Percentiles rank a stretch among this genome's conserved stretches.
Evolutionary conservation across 768 basidiomycete species (phyloP).

Genomic region (Suillus subaureus): DNA sequence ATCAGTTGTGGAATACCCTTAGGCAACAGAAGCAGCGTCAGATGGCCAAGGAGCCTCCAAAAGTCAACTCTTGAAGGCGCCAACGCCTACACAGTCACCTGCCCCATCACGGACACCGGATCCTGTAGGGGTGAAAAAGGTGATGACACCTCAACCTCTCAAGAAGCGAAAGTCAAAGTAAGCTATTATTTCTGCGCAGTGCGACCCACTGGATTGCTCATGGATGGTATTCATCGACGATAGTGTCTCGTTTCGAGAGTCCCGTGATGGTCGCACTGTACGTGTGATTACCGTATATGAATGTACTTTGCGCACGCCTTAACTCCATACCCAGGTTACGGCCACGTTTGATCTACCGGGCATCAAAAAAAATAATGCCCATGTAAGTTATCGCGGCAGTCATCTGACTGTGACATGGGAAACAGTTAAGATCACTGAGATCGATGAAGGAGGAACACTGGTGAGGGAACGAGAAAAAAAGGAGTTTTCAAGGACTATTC

Average conservation of each 20-base stretch:
- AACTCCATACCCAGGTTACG: conserved; percentile 46
- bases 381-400: conserved; percentile 69
- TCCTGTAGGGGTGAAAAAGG: conserved; percentile 29
- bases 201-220: conserved; percentile 1
- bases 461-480: conserved; percentile 66
- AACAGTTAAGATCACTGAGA: conserved; percentile 58
- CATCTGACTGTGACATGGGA: conserved; percentile 70
- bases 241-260: conserved; percentile 73
- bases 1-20: conserved; percentile 67
- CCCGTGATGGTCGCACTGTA: conserved; percentile 63
- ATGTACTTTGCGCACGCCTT: conserved; percentile 19
- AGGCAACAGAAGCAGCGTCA: conserved; percentile 64
- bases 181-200: conserved; percentile 26
- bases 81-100: conserved; percentile 16
- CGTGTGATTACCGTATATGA: conserved; percentile 23
- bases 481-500: conserved; percentile 66
- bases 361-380: conserved; percentile 72
- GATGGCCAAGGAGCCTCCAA: conserved; percentile 69
- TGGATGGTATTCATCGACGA: conserved; percentile 17
- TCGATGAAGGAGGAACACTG: conserved; percentile 60
- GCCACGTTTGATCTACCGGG: conserved; percentile 73
- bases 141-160: conserved; percentile 39
- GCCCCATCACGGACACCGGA: conserved; percentile 28
- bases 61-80: conserved; percentile 67
- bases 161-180: conserved; percentile 70